Conservation (phyloP, 2,329 filamentous ascomycete species). For the Chaetomiaceae sp. region DNA sequence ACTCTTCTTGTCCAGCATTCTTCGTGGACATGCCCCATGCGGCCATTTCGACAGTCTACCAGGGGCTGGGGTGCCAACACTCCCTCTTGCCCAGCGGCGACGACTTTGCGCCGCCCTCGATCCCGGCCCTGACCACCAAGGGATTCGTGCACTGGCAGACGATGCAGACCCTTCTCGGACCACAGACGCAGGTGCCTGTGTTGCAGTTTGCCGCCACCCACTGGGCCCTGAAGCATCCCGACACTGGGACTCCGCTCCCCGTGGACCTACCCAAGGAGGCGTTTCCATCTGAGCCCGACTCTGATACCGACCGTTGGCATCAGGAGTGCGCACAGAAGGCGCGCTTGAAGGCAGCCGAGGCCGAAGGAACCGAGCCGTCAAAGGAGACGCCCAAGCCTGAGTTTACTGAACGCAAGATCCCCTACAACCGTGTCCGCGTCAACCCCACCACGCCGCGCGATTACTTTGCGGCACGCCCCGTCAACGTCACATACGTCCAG, state of each 20-base stretch:
- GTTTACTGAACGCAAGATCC: slow-evolving; percentile 26
- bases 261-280: slow-evolving; percentile 53
- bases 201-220: slow-evolving; percentile 73
- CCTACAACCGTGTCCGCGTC: slow-evolving; percentile 30
- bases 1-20: slow-evolving; percentile 40
- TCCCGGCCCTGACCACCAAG: slow-evolving; percentile 75
- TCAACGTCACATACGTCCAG: slow-evolving; percentile 35
- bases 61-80: slow-evolving; percentile 85
- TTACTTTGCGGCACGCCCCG: slow-evolving; percentile 36
- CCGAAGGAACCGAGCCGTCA: slow-evolving; percentile 26
- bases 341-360: slow-evolving; percentile 49
- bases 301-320: slow-evolving; percentile 83
- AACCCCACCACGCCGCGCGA: slow-evolving; percentile 28
- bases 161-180: slow-evolving; percentile 80
- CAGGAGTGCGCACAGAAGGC: slow-evolving; percentile 67
- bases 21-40: slow-evolving; percentile 71
- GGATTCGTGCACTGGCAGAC: slow-evolving; percentile 95
- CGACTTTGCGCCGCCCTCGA: slow-evolving; percentile 67
- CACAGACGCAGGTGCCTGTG: slow-evolving; percentile 81
- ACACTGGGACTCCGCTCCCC: slow-evolving; percentile 66
- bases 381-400: slow-evolving; percentile 30
- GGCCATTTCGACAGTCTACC: slow-evolving; percentile 87
- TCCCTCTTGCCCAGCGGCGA: slow-evolving; percentile 70
- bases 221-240: slow-evolving; percentile 71
- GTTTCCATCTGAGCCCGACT: slow-evolving; percentile 68